A percentile compares a stretch with the other conserved stretches of the same genome.
phyloP scores from a whole-genome alignment of 2,329 filamentous ascomycete genomes.

The Epichloe brachyelytri region DNA sequence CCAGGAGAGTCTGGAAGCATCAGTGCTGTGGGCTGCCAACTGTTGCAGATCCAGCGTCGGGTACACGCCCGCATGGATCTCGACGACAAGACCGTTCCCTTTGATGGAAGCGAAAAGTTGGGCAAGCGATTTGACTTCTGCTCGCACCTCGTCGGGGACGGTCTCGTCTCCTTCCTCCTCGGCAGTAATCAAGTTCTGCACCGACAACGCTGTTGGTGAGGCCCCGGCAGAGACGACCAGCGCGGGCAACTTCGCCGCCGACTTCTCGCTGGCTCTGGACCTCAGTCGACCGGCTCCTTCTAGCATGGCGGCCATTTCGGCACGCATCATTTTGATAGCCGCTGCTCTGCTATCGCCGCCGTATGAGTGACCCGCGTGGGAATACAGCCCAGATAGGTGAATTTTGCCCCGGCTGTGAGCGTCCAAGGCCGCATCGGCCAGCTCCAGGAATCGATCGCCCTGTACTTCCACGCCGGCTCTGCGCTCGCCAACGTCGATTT shows the following conservation, averaged over 20 bases:
- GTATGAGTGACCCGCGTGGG: slow-evolving; percentile 64
- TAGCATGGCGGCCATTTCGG: slow-evolving; percentile 18
- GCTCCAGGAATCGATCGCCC: slow-evolving; percentile 33
- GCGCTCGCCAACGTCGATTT: slow-evolving; percentile 61
- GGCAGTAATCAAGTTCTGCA: slow-evolving; percentile 13
- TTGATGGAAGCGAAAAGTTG: slow-evolving; percentile 16
- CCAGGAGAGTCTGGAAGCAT: slow-evolving; percentile 29
- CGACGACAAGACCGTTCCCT: slow-evolving; percentile 34
- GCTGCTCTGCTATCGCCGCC: slow-evolving; percentile 20
- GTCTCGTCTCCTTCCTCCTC: slow-evolving; percentile 5
- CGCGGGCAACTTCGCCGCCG: slow-evolving; percentile 8
- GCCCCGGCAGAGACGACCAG: slow-evolving; percentile 55
- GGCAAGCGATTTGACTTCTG: slow-evolving; percentile 10
- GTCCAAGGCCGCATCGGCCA: slow-evolving; percentile 22
- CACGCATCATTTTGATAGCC: slow-evolving; percentile 18
- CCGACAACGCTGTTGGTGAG: slow-evolving; percentile 49
- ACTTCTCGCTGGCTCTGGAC: slow-evolving; percentile 8
- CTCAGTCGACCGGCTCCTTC: slow-evolving; percentile 12
- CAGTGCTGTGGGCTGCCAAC: slow-evolving; percentile 53
- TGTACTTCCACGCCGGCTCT: slow-evolving; percentile 52
- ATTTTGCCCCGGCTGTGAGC: slow-evolving; percentile 17
- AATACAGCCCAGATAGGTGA: slow-evolving; percentile 53
- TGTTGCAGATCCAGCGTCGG: slow-evolving; percentile 68
- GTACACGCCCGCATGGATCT: slow-evolving; percentile 68
- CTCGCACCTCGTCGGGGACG: slow-evolving; percentile 8